Percentiles rank a stretch among this genome's conserved stretches.
These are phyloP conservation scores for Paraleonurus japonicus DNA, from an alignment of 257 asterid species.

Conservation along the genomic window DNA sequence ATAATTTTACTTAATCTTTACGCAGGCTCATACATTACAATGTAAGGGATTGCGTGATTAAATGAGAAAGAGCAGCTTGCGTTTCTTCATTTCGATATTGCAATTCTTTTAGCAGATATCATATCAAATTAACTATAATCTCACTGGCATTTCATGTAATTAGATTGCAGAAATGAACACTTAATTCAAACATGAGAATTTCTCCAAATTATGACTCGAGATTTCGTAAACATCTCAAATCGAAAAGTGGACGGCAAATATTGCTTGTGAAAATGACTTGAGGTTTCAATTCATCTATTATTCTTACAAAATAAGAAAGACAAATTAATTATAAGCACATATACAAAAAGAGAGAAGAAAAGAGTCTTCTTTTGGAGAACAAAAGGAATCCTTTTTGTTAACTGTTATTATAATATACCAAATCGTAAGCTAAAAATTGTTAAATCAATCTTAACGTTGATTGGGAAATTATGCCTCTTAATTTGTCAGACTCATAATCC, in stretches of 20 bases:
- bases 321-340: not conserved
- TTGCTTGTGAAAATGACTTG: not conserved
- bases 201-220: not conserved
- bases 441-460: conserved; percentile 7
- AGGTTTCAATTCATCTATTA: not conserved
- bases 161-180: not conserved
- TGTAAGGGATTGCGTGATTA: not conserved
- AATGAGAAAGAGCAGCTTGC: not conserved
- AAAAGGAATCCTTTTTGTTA: not conserved
- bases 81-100: not conserved
- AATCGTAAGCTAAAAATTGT: not conserved
- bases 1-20: not conserved
- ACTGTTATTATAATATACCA: not conserved
- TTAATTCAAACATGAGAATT: not conserved
- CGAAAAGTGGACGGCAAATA: not conserved
- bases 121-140: not conserved
- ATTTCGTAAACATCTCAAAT: not conserved
- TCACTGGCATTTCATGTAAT: conserved; percentile 1
- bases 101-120: not conserved
- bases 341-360: not conserved
- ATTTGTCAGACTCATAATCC: not conserved
- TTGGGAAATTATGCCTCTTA: not conserved
- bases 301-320: not conserved
- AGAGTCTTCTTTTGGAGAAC: not conserved
- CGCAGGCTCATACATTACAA: conserved; percentile 2